Conservation (phyloP, 2,329 filamentous ascomycete genomes). For the Aspergillus sp. region DNA sequence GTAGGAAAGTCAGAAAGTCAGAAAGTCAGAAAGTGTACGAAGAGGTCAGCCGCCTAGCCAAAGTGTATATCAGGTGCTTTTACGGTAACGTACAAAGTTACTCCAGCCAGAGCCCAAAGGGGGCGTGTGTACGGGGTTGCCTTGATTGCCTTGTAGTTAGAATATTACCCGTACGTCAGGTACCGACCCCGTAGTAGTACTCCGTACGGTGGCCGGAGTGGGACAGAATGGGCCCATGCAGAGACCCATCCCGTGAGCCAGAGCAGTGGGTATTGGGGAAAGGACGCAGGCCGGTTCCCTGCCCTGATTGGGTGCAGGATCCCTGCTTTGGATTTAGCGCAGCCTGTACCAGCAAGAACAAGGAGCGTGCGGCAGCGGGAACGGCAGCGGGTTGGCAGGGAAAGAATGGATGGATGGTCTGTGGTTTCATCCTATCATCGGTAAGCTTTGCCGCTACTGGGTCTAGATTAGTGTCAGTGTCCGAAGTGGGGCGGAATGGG, state of each 20-base stretch:
- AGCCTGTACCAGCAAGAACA: not conserved
- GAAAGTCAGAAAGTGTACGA: not conserved
- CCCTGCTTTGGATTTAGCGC: too few species aligned
- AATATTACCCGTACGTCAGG: not conserved
- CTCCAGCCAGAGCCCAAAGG: not conserved
- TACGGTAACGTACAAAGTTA: not conserved
- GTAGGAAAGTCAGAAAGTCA: conserved; percentile 1
- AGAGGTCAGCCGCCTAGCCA: conserved; percentile 2
- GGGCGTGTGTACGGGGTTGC: not conserved
- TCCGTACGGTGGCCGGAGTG: too few species aligned
- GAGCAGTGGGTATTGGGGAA: conserved; percentile 14
- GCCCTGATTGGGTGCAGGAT: not conserved
- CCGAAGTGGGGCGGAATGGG: too few species aligned
- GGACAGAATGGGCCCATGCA: too few species aligned
- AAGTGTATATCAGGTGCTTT: conserved; percentile 2
- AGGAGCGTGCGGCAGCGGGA: conserved; percentile 1
- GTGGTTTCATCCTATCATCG: not conserved
- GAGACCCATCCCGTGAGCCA: conserved; percentile 3
- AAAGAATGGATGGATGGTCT: not conserved
- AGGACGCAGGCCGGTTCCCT: conserved; percentile 4
- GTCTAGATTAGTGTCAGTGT: too few species aligned
- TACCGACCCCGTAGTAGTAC: not conserved
- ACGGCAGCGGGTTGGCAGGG: not conserved
- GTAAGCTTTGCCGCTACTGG: not conserved
- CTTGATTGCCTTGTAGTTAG: not conserved